Evolutionary conservation across 163 green algal genomes (phyloP).

Genomic region (Volvox carteri): DNA sequence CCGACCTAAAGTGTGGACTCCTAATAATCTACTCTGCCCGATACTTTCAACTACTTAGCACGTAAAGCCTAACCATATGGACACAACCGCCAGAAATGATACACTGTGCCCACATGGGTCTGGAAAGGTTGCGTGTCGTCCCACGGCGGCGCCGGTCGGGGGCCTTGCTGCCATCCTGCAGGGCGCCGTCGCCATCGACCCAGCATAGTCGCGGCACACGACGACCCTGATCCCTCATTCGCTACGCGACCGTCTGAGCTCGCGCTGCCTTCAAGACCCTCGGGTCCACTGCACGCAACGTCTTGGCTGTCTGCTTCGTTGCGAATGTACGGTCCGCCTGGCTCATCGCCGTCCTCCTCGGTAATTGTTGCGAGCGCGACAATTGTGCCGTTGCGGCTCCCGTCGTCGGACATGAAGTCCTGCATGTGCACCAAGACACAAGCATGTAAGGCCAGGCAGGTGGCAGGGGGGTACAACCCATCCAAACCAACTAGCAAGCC

Average conservation of each 20-base stretch:
- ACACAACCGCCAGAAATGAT: constrained; percentile 39
- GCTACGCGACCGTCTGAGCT: background rate
- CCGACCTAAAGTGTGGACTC: no score
- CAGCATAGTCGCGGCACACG: background rate
- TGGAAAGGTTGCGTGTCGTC: constrained; percentile 39
- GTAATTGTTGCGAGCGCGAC: background rate
- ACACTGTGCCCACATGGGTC: constrained; percentile 9
- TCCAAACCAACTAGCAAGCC: no score
- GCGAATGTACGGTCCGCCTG: no score
- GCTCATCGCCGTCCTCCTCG: background rate
- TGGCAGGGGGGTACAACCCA: no score
- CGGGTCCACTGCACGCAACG: no score
- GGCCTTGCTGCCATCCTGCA: background rate
- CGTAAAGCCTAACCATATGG: constrained; percentile 13
- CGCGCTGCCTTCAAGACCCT: background rate
- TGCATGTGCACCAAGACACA: background rate
- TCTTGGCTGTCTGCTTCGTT: background rate
- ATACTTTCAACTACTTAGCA: no score
- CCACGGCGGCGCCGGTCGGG: constrained; percentile 4
- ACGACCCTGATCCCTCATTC: background rate
- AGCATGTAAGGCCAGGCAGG: no score
- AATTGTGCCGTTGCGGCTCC: background rate
- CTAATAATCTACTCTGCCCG: no score
- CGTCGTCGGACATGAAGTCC: constrained; percentile 12
- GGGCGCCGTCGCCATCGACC: background rate